These are phyloP conservation scores for Fusarium irregulare DNA, from an alignment of 2,329 filamentous ascomycete species.

Conservation along the genomic window DNA sequence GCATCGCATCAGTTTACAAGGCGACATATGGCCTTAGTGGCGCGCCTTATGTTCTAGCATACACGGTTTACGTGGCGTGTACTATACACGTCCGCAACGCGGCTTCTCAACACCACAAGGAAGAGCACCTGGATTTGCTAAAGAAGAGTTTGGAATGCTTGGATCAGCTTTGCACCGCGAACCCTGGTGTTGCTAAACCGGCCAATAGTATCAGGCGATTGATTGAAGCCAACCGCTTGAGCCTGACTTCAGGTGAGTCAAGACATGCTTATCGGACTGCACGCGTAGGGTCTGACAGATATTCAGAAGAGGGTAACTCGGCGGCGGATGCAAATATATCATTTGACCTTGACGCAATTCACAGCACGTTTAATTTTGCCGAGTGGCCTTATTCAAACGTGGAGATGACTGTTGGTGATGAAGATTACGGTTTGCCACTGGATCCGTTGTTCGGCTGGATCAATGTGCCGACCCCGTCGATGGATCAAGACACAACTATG, in stretches of 20 bases:
- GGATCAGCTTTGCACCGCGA: constrained; percentile 7
- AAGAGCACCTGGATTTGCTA: neutral
- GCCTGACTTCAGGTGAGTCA: neutral
- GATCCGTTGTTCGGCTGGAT: constrained; percentile 21
- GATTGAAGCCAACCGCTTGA: neutral
- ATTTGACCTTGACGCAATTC: neutral
- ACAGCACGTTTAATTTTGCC: neutral
- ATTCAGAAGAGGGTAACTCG: neutral
- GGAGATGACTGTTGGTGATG: neutral
- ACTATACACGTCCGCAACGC: constrained; percentile 17
- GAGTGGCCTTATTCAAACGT: neutral
- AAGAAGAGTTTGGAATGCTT: constrained; percentile 3
- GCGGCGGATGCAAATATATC: accelerated
- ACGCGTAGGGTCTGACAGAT: neutral
- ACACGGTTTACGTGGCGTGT: constrained; percentile 12
- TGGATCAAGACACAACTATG: neutral
- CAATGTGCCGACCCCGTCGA: neutral
- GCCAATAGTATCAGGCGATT: constrained; percentile 2
- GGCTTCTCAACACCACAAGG: neutral
- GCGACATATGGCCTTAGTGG: neutral
- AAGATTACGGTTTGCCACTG: neutral
- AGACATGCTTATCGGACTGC: accelerated
- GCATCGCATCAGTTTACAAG: constrained; percentile 9
- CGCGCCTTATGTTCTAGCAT: constrained; percentile 15
- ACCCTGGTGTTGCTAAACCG: constrained; percentile 8